These are phyloP conservation scores for Arthrinium phaeospermum DNA, from an alignment of 2,329 filamentous ascomycete genomes.

Conservation along the genomic window DNA sequence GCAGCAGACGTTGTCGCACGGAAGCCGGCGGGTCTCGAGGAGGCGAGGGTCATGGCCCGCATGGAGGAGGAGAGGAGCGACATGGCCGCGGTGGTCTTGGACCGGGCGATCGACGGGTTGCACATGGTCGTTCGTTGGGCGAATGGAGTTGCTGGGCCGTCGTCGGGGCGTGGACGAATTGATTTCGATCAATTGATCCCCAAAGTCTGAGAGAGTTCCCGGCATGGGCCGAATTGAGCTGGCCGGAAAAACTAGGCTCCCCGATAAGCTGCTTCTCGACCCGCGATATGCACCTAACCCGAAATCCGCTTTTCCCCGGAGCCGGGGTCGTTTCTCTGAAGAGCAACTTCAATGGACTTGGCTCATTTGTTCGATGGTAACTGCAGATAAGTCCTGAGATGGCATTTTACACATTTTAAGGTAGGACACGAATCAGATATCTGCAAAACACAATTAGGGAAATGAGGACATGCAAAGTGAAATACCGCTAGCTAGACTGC, in stretches of 20 bases:
- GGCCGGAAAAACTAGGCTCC: constrained; percentile 3
- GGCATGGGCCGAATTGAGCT: constrained; percentile 7
- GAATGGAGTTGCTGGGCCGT: not conserved
- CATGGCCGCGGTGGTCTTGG: constrained; percentile 20
- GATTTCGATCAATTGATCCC: not conserved
- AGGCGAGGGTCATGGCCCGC: constrained; percentile 22
- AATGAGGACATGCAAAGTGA: too few species aligned
- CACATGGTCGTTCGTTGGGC: constrained; percentile 20
- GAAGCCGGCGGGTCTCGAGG: constrained; percentile 3
- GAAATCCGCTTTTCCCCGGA: constrained; percentile 1
- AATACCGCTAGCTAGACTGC: too few species aligned
- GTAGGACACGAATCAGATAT: too few species aligned
- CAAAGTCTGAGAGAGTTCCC: not conserved
- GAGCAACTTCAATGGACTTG: not conserved
- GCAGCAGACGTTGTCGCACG: not conserved
- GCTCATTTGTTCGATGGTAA: not conserved
- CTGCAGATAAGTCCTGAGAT: not conserved
- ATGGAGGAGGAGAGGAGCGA: constrained; percentile 25
- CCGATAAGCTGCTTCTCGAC: not conserved
- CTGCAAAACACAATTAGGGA: too few species aligned
- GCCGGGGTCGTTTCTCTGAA: not conserved
- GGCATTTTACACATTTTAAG: not conserved
- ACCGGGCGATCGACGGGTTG: constrained; percentile 21
- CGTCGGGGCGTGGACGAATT: not conserved
- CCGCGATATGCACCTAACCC: constrained; percentile 12